Base-by-base conservation (phyloP, 1,284 basidiomycete genomes). In the Sporisorium sorghi region DNA sequence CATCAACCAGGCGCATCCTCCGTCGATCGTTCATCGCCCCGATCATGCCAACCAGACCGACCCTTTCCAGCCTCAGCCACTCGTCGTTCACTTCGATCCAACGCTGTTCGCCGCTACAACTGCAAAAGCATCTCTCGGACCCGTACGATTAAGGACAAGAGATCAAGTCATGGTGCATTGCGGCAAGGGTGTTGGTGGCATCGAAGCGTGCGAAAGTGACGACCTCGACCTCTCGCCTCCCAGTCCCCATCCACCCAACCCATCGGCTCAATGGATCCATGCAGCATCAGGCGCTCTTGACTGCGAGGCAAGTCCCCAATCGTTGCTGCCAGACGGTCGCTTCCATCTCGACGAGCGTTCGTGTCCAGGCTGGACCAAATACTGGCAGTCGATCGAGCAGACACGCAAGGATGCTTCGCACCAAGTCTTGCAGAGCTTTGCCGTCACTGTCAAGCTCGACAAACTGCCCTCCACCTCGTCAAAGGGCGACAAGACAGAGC, bases 81-180 rank as follows among this genome's bases (percentile, higher is more conserved):
- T 77, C 6, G 63, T 71, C 7, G 52, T 77, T 28, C 66, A 66
- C 44, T 63, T 77, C 26, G 72, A 77, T 49, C 59, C 64, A 4
- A 43, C 53, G 9, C 17, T 60, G 24, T 71, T 63, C 52, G 19
- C 37, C 19, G 40, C 65, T 12, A 37, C 46, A 7, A 52, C 61
- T 0, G 68, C 62, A 15, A 54, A 35, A 12, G 67, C 69, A 2
- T 53, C 57, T 0, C 19, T 77, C 12, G 65, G 64, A 0, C 65
- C 76, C 2, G 58, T 74, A 0, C 32, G 62, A 11, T 17, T 59
- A 7, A 42, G 76, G 6, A 69, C 54, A 15, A 51, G 76, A 33
- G 67, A 72, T 19, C 61, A 74, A 15, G 76, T 74, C 26, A 77
- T 71, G 67, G 46, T 72, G 26, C 52, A 68, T 15, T 77, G 75